These are phyloP conservation scores for Botrytis tulipae DNA, from an alignment of 2,329 filamentous ascomycete species.

Conservation along the genomic window DNA sequence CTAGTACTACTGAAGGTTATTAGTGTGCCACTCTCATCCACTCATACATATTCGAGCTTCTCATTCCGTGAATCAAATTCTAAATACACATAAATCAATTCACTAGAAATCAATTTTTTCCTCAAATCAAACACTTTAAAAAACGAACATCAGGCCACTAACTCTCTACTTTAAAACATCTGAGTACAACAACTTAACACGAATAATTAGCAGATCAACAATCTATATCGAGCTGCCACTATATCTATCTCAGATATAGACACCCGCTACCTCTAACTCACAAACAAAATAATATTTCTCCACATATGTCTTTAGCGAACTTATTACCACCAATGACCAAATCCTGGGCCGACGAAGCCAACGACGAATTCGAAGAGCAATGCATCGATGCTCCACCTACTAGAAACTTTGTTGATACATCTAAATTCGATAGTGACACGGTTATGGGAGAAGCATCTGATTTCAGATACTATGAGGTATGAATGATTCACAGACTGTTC, in stretches of 20 bases:
- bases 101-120: not conserved
- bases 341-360: constrained; percentile 12
- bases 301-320: constrained; percentile 11
- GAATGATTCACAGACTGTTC: not conserved
- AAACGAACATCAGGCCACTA: too few species aligned
- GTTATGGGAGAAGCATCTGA: not conserved
- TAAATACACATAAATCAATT: not conserved
- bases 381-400: too few species aligned
- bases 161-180: not conserved
- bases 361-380: not conserved
- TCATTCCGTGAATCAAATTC: not conserved
- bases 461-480: constrained; percentile 7
- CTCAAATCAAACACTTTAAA: not conserved
- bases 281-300: not conserved
- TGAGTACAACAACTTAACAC: not conserved
- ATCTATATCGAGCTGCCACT: not conserved
- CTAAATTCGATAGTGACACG: not conserved
- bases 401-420: not conserved
- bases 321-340: not conserved
- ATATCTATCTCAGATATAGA: not conserved
- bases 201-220: not conserved
- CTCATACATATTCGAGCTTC: not conserved
- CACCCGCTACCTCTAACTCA: not conserved
- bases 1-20: not conserved
- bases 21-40: not conserved